These are phyloP conservation scores for Aspergillus sp. DNA, from an alignment of 2,329 filamentous ascomycete genomes.

Conservation along the genomic window DNA sequence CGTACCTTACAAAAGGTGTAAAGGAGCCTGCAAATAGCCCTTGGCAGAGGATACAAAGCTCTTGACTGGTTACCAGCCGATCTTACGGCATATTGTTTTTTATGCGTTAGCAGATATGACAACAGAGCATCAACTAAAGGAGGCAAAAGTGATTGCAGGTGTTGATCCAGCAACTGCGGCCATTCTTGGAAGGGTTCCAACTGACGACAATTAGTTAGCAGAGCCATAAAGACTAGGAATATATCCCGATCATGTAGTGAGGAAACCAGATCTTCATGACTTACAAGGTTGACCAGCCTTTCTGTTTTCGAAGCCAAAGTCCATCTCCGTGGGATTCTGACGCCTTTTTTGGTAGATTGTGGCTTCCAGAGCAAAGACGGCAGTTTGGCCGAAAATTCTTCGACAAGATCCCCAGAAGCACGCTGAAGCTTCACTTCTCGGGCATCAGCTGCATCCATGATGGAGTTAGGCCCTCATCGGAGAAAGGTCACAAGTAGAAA, in stretches of 20 bases:
- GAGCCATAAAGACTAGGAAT: background rate
- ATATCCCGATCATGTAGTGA: background rate
- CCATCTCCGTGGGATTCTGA: conserved; percentile 39
- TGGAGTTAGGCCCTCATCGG: background rate
- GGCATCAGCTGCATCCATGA: conserved; percentile 48
- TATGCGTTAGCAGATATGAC: conserved; percentile 55
- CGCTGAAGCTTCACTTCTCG: conserved; percentile 49
- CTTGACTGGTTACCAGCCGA: conserved; percentile 35
- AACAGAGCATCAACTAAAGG: conserved; percentile 75
- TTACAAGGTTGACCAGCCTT: conserved; percentile 42
- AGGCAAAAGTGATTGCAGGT: conserved; percentile 74
- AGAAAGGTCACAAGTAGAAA: conserved; percentile 3
- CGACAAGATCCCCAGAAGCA: conserved; percentile 44
- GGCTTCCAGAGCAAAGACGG: conserved; percentile 44
- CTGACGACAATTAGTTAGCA: conserved; percentile 27
- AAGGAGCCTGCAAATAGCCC: conserved; percentile 74
- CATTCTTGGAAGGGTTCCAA: conserved; percentile 94
- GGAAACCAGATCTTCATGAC: conserved; percentile 12
- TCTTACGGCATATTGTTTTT: conserved; percentile 39
- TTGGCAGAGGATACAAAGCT: conserved; percentile 54
- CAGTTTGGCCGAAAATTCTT: conserved; percentile 43
- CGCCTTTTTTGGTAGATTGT: conserved; percentile 21
- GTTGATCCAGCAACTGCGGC: conserved; percentile 85
- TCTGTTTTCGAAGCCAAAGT: conserved; percentile 37
- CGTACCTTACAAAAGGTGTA: conserved; percentile 94